phyloP scores from a whole-genome alignment of 73 alveolate genomes.

The Symbiodinium natans region DNA sequence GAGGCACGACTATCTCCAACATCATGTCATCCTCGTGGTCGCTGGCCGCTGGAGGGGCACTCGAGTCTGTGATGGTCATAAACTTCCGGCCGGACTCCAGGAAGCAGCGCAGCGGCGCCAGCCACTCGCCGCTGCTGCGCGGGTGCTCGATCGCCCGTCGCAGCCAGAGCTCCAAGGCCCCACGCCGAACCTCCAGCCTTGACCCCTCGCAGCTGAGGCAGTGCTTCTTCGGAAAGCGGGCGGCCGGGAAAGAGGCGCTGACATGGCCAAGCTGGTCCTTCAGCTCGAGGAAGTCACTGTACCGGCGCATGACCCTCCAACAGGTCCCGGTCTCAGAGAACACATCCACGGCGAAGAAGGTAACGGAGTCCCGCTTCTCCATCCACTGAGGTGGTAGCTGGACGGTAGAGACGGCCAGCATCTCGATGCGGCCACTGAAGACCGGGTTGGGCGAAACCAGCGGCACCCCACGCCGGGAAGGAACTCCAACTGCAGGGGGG shows the following conservation, averaged over 20 bases:
- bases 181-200: neutral
- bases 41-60: neutral
- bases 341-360: conserved; percentile 53
- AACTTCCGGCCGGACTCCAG: conserved; percentile 22
- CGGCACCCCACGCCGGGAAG: too few relatives aligned
- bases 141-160: conserved; percentile 13
- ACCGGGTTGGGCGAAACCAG: too few relatives aligned
- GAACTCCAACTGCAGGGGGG: too few relatives aligned
- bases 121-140: conserved; percentile 11
- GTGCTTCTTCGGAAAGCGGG: conserved; percentile 3
- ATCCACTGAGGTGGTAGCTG: conserved; percentile 33
- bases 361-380: conserved; percentile 54
- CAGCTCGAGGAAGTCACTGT: conserved; percentile 67
- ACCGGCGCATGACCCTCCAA: conserved; percentile 90
- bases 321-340: neutral
- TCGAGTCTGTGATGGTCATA: neutral
- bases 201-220: neutral
- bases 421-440: neutral
- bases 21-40: neutral
- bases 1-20: neutral
- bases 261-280: conserved; percentile 5
- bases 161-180: conserved; percentile 23
- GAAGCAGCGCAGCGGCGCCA: neutral
- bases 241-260: conserved; percentile 2
- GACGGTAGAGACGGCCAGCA: neutral